Conservation (phyloP, 345 rosid genomes). For the Cardamine chenopodiifolia region DNA sequence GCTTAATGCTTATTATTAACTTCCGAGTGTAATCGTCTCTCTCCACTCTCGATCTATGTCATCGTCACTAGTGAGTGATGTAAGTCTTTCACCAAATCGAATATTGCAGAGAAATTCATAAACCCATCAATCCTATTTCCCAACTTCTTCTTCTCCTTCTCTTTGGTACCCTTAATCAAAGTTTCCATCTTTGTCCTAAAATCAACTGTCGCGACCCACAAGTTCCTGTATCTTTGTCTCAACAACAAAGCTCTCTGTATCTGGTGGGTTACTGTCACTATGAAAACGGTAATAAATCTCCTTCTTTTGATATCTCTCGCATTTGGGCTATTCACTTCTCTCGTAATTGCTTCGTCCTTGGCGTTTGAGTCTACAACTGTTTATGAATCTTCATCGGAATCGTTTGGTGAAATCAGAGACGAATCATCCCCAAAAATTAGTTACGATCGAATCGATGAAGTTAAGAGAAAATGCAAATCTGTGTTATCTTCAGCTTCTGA, state of each 20-base stretch:
- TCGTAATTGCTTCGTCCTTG: conserved; percentile 17
- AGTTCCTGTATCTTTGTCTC: conserved; percentile 35
- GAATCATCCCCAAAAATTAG: conserved; percentile 44
- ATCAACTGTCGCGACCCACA: conserved; percentile 5
- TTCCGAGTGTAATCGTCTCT: conserved; percentile 22
- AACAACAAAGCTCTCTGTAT: conserved; percentile 2
- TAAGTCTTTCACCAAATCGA: conserved; percentile 30
- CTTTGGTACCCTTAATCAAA: conserved; percentile 1
- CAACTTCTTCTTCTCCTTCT: neutral
- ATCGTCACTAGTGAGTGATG: conserved; percentile 22
- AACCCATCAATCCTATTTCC: neutral
- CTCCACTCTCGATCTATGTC: conserved; percentile 16
- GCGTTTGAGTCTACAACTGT: neutral
- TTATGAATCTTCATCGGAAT: neutral
- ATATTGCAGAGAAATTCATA: neutral
- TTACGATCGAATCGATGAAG: conserved; percentile 67
- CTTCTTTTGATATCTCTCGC: conserved; percentile 15
- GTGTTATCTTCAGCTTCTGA: conserved; percentile 67
- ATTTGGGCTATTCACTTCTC: conserved; percentile 4
- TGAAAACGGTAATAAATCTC: conserved; percentile 34
- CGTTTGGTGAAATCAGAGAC: conserved; percentile 19
- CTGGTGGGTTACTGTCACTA: conserved; percentile 17
- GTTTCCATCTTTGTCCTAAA: conserved; percentile 31
- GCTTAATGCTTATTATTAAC: neutral
- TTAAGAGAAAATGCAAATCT: conserved; percentile 57